Evolutionary conservation across 2,329 filamentous ascomycete species (phyloP), one percentile per base, ranked within the genome.

Genomic region (Meredithiella fracta): DNA sequence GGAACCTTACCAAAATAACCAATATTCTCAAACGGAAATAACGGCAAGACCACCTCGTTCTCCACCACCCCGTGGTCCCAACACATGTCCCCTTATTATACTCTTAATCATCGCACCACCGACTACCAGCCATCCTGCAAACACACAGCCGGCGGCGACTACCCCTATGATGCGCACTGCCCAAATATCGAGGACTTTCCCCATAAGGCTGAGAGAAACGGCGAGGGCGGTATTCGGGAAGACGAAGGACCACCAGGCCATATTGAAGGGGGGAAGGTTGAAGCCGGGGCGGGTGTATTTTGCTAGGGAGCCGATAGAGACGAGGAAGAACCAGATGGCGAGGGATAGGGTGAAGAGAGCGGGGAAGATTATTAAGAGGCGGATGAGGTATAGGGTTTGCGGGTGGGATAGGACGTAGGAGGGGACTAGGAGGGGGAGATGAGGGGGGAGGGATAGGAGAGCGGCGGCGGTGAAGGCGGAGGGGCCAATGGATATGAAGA

Each of bases 181-280:
- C 4, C 67, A 66, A 61, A 73, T 79, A 1, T 75, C 68, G 47
- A 86, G 78, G 0, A 80, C 79, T 8, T 74, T 72, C 0, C 78
- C 84, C 52, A 92, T 76, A 1, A 82, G 78, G 60, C 85, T 81
- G 0, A 86, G 92, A 0, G 85, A 83, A 0, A 82, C 85, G n/a
- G 77, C 77, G 58, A 88, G 68, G 0, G 83, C 85, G 0, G 85
- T 90, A 62, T 90, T 88, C 1, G 86, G 85, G 63, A 90, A 90
- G 3, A 90, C 75, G 66, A 90, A 91, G 2, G 80, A 86, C 68
- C 83, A 92, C 82, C 86, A 94, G 1, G 82, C 86, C 85, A 92
- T 90, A 17, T 85, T 82, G 63, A 90, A 92, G 3, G 80, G 75
- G 1, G 44, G 44, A 71, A 89, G 79, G 58, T 73, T 76, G 38